Base-by-base conservation (phyloP, 768 basidiomycete genomes). In the Tulasnella sp. region DNA sequence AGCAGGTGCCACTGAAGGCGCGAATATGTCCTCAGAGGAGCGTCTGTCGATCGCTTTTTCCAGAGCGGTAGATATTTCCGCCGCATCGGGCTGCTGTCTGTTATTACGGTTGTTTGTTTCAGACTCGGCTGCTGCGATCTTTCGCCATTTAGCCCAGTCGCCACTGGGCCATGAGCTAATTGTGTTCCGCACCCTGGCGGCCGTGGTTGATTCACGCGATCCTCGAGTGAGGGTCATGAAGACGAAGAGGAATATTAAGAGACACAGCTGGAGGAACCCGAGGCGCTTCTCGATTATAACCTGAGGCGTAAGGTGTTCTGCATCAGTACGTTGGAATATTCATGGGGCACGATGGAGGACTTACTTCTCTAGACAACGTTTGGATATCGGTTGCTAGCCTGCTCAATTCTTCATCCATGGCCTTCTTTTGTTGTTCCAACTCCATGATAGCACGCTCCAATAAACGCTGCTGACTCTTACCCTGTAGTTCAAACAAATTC, bases 191-290 rank as follows among this genome's bases (percentile, higher is more conserved):
- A 38, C 34, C 34, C 34, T 38, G 34, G 34, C 34, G 34, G 34
- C 34, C 34, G 34, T 38, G 7, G 34, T 38, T 5, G 34, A 38
- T 38, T 38, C 34, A 38, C 34, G 34, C 56, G 82, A 86, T 5
- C 89, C 88, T 4, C 91, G 80, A 3, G 91, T 93, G 53, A 95
- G 76, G 17, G 85, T 81, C 72, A 95, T 86, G 69, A 96, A 92
- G 11, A 92, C 75, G 19, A 95, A 78, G 9, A 96, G 85, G 0
- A 85, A 80, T 2, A 96, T 76, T 4, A 95, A 76, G 4, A 94
- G 77, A 68, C 86, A 83, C 0, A 97, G 77, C 66, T 98, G 94
- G 0, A 86, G 87, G 21, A 96, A 82, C 2, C 92, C 85, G 0
- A 96, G 79, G 1, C 91, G 84, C 66, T 95, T 93, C 71, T 96